Percentiles rank a stretch among this genome's conserved stretches.
Evolutionary conservation across 306 rosid genomes (phyloP).

Genomic region (Sphenostylis stenocarpa): DNA sequence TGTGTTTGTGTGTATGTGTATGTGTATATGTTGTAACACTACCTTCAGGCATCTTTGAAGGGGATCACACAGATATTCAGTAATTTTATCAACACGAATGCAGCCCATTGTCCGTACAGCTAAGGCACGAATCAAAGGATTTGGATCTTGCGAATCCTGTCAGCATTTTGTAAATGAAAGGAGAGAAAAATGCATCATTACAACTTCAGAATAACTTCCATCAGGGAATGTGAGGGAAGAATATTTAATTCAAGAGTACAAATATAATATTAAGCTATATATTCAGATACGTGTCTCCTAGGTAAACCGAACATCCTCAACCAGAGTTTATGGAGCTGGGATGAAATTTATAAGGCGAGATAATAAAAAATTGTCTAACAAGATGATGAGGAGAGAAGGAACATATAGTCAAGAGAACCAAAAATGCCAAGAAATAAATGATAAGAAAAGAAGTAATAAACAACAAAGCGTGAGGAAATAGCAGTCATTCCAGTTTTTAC

Average conservation of each 20-base stretch:
- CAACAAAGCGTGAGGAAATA: not conserved
- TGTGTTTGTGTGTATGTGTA: no score
- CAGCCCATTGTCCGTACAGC: conserved; percentile 99
- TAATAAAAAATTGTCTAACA: not conserved
- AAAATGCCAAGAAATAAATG: not conserved
- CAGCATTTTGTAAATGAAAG: conserved; percentile 20
- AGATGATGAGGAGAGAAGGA: not conserved
- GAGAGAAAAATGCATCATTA: conserved; percentile 6
- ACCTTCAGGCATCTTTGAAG: conserved; percentile 98
- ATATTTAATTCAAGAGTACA: conserved; percentile 1
- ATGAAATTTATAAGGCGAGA: not conserved
- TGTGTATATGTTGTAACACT: not conserved
- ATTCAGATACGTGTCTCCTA: not conserved
- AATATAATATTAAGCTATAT: not conserved
- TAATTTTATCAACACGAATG: conserved; percentile 94
- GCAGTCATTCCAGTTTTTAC: conserved; percentile 44
- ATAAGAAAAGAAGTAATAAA: not conserved
- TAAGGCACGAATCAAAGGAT: conserved; percentile 90
- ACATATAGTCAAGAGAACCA: not conserved
- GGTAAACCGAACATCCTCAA: not conserved
- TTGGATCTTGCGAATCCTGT: conserved; percentile 97
- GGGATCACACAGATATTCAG: conserved; percentile 93
- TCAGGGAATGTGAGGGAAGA: not conserved
- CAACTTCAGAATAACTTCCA: conserved; percentile 9
- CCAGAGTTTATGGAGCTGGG: not conserved